Evolutionary conservation across 352 stramenopile species (phyloP).

Genomic region (Phytophthora constricta): DNA sequence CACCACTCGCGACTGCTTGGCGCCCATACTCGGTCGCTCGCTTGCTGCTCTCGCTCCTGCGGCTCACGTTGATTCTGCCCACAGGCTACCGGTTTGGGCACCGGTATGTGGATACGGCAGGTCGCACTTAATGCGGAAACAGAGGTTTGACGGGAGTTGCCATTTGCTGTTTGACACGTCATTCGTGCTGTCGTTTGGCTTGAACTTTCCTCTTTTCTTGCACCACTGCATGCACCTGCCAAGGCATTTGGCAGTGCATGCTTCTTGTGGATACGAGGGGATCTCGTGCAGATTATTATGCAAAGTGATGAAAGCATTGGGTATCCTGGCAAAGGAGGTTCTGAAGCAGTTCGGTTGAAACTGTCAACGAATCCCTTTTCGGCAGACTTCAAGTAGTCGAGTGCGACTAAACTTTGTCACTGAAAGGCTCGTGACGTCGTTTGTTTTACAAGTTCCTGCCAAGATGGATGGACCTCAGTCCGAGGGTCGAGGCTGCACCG

Average conservation of each 20-base stretch:
- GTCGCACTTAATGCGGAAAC: too few relatives aligned
- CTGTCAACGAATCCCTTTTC: background rate
- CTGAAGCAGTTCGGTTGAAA: background rate
- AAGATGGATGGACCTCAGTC: too few relatives aligned
- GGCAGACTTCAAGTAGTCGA: background rate
- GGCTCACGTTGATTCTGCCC: constrained; percentile 46
- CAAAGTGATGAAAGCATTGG: too few relatives aligned
- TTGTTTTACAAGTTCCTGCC: too few relatives aligned
- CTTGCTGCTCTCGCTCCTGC: constrained; percentile 23
- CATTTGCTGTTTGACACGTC: background rate
- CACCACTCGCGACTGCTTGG: constrained; percentile 81
- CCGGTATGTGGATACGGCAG: background rate
- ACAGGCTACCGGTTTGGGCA: background rate
- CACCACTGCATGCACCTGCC: background rate
- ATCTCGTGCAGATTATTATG: too few relatives aligned
- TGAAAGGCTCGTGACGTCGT: too few relatives aligned
- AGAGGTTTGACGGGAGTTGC: too few relatives aligned
- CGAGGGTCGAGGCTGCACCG: too few relatives aligned
- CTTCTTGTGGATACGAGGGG: too few relatives aligned
- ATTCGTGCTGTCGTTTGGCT: background rate
- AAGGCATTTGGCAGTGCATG: background rate
- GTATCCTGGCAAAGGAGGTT: too few relatives aligned
- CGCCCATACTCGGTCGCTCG: too few relatives aligned
- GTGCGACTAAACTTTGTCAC: background rate
- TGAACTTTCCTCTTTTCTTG: background rate